A percentile compares a stretch with the other conserved stretches of the same genome.
Evolutionary conservation across 2,329 filamentous ascomycete species (phyloP).

Genomic region (Bipolaris oryzae): DNA sequence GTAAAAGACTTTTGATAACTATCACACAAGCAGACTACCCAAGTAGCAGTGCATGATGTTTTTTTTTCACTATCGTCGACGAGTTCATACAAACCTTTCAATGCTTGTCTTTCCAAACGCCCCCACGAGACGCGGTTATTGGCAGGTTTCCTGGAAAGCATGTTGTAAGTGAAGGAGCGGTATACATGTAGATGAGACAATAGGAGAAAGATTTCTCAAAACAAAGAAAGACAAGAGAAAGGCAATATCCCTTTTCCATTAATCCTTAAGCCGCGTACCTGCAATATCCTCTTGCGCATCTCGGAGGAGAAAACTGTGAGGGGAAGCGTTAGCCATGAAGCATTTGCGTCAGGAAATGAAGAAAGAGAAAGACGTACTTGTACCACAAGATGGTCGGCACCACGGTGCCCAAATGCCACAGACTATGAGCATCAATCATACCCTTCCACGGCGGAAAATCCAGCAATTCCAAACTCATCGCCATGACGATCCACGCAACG

Average conservation of each 20-base stretch:
- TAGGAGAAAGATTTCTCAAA: no score
- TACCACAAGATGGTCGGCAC: slow-evolving; percentile 90
- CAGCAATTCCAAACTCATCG: slow-evolving; percentile 94
- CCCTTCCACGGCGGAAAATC: slow-evolving; percentile 88
- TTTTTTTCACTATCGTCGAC: no score
- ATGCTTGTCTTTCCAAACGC: slow-evolving; percentile 11
- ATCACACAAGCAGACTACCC: neutral
- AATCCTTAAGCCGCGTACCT: slow-evolving; percentile 71
- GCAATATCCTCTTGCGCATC: slow-evolving; percentile 84
- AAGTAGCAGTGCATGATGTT: neutral
- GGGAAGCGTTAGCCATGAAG: neutral
- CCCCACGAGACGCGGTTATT: slow-evolving; percentile 1
- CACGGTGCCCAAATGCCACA: slow-evolving; percentile 96
- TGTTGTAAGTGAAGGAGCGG: slow-evolving; percentile 28
- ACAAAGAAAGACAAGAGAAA: neutral
- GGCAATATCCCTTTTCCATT: slow-evolving; percentile 37
- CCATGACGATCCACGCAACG: slow-evolving; percentile 87
- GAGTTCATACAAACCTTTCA: neutral
- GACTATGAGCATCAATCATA: slow-evolving; percentile 86
- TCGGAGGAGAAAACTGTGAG: slow-evolving; percentile 77
- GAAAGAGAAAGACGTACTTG: slow-evolving; percentile 68
- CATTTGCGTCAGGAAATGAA: neutral
- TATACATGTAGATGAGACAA: slow-evolving; percentile 5
- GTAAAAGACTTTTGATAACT: neutral
- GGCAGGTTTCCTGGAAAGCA: slow-evolving; percentile 24